These are phyloP conservation scores for Sporisorium scitamineum DNA, from an alignment of 1,284 basidiomycete genomes.

Conservation along the genomic window DNA sequence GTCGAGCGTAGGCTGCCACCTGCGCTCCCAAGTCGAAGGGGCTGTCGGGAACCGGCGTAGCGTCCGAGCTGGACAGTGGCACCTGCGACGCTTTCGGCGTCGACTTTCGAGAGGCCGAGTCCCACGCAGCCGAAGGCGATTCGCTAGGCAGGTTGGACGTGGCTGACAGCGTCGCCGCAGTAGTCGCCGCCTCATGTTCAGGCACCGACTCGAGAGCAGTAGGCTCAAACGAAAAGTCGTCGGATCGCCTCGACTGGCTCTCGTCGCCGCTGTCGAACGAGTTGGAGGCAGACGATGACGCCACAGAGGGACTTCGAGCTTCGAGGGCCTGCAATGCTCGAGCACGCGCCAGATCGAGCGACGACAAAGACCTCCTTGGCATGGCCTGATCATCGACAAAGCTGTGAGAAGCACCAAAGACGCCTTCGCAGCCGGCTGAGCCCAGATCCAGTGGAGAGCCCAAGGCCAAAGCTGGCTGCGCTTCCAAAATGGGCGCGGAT, in stretches of 20 bases:
- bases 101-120: constrained; percentile 27
- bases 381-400: constrained; percentile 10
- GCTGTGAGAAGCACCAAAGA: constrained; percentile 31
- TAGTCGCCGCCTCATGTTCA: constrained; percentile 23
- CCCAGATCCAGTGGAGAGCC: constrained; percentile 47
- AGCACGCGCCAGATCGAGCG: constrained; percentile 41
- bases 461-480: constrained; percentile 17
- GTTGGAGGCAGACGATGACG: constrained; percentile 6
- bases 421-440: constrained; percentile 26
- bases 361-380: constrained; percentile 33
- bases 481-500: neutral
- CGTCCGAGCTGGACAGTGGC: constrained; percentile 6
- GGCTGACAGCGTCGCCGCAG: neutral
- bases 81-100: constrained; percentile 34
- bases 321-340: constrained; percentile 33
- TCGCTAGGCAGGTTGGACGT: neutral
- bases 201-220: constrained; percentile 44
- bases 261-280: constrained; percentile 34
- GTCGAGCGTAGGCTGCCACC: constrained; percentile 42
- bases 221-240: constrained; percentile 46
- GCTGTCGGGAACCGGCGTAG: constrained; percentile 25
- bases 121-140: constrained; percentile 13
- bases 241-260: constrained; percentile 17
- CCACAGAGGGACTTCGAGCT: constrained; percentile 18
- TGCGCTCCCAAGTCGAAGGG: constrained; percentile 46